Evolutionary conservation across 2,329 filamentous ascomycete species (phyloP).

Genomic region (Xylaria sp.): DNA sequence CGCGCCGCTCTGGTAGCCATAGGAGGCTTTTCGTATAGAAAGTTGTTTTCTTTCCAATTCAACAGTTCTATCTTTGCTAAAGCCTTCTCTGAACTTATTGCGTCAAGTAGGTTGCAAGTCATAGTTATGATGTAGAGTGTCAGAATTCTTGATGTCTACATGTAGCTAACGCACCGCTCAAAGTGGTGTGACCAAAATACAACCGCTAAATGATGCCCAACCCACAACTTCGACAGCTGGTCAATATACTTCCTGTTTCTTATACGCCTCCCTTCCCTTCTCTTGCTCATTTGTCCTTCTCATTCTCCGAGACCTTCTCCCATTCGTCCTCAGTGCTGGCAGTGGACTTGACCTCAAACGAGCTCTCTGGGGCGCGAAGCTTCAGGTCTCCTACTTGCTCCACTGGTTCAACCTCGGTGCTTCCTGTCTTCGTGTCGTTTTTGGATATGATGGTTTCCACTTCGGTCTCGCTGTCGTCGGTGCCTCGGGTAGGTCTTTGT

Average conservation of each 20-base stretch:
- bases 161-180: not conserved
- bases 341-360: conserved; percentile 62
- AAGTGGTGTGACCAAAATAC: conserved; percentile 25
- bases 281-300: conserved; percentile 60
- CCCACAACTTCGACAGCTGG: conserved; percentile 1
- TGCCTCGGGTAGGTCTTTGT: conserved; percentile 47
- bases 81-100: too few relatives aligned
- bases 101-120: too few relatives aligned
- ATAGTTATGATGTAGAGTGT: not conserved
- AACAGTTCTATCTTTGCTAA: too few relatives aligned
- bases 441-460: conserved; percentile 54
- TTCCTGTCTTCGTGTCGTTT: conserved; percentile 46
- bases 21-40: too few relatives aligned
- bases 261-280: not conserved
- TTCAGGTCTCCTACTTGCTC: conserved; percentile 60
- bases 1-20: too few relatives aligned
- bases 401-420: conserved; percentile 57
- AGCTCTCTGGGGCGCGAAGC: conserved; percentile 52
- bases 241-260: conserved; percentile 15
- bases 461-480: conserved; percentile 62
- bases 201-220: conserved; percentile 21
- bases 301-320: conserved; percentile 89
- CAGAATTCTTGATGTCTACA: not conserved
- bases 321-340: conserved; percentile 93
- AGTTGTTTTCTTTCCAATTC: too few relatives aligned